Conservation (phyloP, 1,284 basidiomycete species). For the Irpex sp. region DNA sequence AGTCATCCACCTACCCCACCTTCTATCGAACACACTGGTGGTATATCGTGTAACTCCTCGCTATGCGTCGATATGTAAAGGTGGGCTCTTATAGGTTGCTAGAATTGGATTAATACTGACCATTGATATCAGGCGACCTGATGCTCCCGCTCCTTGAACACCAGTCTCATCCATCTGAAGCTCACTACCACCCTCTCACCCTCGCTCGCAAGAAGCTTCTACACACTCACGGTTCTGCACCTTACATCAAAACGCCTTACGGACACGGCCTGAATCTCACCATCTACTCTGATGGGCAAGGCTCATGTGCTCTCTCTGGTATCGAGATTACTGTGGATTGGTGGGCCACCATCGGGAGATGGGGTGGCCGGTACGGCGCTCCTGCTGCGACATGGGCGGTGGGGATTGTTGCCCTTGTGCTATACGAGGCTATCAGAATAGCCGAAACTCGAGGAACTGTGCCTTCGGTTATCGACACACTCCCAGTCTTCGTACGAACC, state of each 20-base stretch:
- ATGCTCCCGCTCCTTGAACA: conserved; percentile 56
- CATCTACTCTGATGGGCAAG: conserved; percentile 51
- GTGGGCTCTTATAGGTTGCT: too few relatives aligned
- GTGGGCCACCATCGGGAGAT: conserved; percentile 63
- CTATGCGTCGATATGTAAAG: conserved; percentile 12
- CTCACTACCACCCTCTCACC: conserved; percentile 60
- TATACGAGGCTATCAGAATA: conserved; percentile 46
- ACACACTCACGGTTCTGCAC: conserved; percentile 68
- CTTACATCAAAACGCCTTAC: conserved; percentile 43
- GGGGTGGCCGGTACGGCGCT: conserved; percentile 65
- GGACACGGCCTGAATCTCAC: conserved; percentile 44
- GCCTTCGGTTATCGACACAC: conserved; percentile 27
- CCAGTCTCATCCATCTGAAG: conserved; percentile 52
- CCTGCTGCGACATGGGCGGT: conserved; percentile 65
- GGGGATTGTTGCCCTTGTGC: conserved; percentile 52
- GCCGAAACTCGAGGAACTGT: conserved; percentile 30
- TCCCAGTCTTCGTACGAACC: conserved; percentile 35
- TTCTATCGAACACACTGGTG: conserved; percentile 57
- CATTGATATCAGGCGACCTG: conserved; percentile 32
- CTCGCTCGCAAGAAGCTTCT: conserved; percentile 39
- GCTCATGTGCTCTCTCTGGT: conserved; percentile 39
- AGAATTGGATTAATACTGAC: too few relatives aligned
- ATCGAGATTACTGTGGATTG: conserved; percentile 58
- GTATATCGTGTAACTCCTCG: conserved; percentile 49
- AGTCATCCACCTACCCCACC: conserved; percentile 22